Evolutionary conservation across 2,329 filamentous ascomycete species (phyloP).

Genomic region (Nigrospora oryzae): DNA sequence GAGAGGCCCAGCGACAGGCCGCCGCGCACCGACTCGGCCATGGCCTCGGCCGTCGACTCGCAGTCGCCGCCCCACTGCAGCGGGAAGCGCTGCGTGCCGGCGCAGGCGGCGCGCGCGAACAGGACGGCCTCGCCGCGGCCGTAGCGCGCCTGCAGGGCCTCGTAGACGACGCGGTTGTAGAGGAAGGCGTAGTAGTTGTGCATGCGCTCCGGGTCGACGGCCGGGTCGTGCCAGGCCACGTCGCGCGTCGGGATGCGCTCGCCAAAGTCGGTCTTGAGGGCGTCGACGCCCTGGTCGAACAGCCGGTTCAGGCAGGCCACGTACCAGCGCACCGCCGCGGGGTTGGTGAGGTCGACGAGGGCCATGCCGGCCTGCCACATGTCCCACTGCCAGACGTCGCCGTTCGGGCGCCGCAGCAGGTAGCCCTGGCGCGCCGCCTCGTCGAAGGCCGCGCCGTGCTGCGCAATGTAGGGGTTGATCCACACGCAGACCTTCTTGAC

Average conservation of each 20-base stretch:
- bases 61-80: constrained; percentile 69
- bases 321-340: constrained; percentile 59
- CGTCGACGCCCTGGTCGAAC: constrained; percentile 62
- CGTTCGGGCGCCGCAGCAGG: constrained; percentile 59
- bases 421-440: constrained; percentile 59
- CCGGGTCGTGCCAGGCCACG: constrained; percentile 54
- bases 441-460: constrained; percentile 58
- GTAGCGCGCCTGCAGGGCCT: constrained; percentile 49
- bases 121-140: constrained; percentile 47
- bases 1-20: constrained; percentile 55
- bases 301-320: constrained; percentile 50
- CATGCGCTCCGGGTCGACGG: constrained; percentile 55
- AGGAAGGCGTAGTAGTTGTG: constrained; percentile 71
- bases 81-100: constrained; percentile 62
- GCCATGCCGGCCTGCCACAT: constrained; percentile 73
- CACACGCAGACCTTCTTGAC: constrained; percentile 62
- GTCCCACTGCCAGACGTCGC: constrained; percentile 69
- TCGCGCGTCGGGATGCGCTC: constrained; percentile 61
- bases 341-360: constrained; percentile 67
- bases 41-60: constrained; percentile 64
- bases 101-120: constrained; percentile 59
- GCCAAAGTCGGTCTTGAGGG: constrained; percentile 70
- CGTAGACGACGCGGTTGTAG: constrained; percentile 64
- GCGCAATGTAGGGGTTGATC: constrained; percentile 69
- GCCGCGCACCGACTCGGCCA: constrained; percentile 62